phyloP scores from a whole-genome alignment of 2,329 filamentous ascomycete genomes.

The Diaporthe ampelina region DNA sequence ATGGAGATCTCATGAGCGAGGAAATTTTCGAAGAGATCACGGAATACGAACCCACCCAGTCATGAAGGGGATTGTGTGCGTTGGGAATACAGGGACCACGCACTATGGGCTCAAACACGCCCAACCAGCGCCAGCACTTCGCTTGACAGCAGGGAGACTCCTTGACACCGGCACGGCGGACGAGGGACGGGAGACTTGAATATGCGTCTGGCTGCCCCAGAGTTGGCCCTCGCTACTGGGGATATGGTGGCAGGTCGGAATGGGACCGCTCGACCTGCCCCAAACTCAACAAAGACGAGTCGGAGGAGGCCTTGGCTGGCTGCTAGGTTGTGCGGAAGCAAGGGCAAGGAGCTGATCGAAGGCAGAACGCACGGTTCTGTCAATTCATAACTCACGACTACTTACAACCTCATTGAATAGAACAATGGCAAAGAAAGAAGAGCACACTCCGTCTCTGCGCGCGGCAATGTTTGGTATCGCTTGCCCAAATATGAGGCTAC shows the following conservation, averaged over 20 bases:
- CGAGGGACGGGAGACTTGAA: background rate
- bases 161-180: background rate
- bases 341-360: background rate
- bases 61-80: background rate
- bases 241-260: background rate
- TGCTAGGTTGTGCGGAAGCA: background rate
- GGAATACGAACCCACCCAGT: background rate
- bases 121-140: background rate
- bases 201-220: background rate
- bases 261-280: background rate
- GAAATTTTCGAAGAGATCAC: background rate
- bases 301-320: background rate
- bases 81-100: background rate
- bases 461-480: background rate
- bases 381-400: background rate
- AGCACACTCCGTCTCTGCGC: background rate
- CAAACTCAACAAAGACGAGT: background rate
- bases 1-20: slow-evolving; percentile 41
- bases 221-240: background rate
- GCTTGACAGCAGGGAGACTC: background rate
- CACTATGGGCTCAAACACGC: background rate
- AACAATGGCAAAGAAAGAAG: background rate
- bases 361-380: background rate
- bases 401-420: background rate
- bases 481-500: background rate